Conservation (phyloP, 768 basidiomycete species). For the Clathrus columnatus region DNA sequence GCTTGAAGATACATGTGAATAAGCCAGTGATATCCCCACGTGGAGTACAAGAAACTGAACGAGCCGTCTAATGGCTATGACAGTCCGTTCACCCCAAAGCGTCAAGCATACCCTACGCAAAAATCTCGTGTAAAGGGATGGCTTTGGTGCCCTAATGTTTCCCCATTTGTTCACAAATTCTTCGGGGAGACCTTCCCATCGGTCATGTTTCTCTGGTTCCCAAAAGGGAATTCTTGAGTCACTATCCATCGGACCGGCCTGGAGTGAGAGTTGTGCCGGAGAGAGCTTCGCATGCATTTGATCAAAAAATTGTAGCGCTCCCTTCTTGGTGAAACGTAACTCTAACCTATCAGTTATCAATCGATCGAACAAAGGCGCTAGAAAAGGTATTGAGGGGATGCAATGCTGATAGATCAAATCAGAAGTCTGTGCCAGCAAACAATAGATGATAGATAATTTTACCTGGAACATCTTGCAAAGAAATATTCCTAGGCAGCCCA, state of each 20-base stretch:
- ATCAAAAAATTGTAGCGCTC: neutral
- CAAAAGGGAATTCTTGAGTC: neutral
- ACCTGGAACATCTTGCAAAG: neutral
- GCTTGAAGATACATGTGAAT: too few relatives aligned
- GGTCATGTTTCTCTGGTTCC: neutral
- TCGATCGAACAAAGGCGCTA: neutral
- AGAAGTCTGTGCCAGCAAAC: neutral
- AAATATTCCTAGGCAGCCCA: neutral
- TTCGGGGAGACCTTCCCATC: neutral
- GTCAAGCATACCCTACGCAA: neutral
- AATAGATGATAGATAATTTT: neutral
- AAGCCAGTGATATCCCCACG: too few relatives aligned
- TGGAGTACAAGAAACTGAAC: too few relatives aligned
- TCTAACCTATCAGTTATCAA: neutral
- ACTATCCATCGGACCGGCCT: neutral
- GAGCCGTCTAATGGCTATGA: neutral
- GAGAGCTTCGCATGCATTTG: neutral
- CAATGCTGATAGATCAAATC: conserved; percentile 1
- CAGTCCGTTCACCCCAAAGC: neutral
- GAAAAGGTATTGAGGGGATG: neutral
- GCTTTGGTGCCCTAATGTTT: neutral
- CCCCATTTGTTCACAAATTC: neutral
- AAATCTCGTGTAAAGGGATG: neutral
- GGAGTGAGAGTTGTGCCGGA: neutral
- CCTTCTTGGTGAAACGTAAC: neutral